Conservation (phyloP, 2,329 filamentous ascomycete genomes). For the Dothiorella sarmentorum region DNA sequence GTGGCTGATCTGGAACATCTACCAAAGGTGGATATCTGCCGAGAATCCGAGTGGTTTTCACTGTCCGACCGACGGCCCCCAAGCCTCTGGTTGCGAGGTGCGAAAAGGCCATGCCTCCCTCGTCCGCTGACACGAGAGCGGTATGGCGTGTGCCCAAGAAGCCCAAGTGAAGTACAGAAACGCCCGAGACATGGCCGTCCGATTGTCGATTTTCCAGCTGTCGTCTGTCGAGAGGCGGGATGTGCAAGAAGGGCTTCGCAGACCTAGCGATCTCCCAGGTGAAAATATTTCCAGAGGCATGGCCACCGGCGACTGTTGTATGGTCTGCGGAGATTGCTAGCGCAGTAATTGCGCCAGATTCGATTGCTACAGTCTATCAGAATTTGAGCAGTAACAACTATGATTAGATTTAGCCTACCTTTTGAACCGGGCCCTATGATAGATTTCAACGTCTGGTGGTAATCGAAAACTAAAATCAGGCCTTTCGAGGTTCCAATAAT, state of each 20-base stretch:
- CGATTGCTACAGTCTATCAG: constrained; percentile 61
- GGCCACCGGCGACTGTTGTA: constrained; percentile 83
- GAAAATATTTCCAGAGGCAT: constrained; percentile 87
- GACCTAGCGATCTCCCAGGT: constrained; percentile 88
- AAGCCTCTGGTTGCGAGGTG: constrained; percentile 90
- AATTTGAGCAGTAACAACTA: constrained; percentile 29
- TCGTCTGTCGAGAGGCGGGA: constrained; percentile 68
- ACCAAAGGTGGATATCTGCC: constrained; percentile 80
- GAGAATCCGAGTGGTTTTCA: constrained; percentile 86
- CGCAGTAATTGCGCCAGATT: constrained; percentile 82
- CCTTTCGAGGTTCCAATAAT: constrained; percentile 92
- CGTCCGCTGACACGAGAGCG: constrained; percentile 90
- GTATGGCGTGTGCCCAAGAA: constrained; percentile 93
- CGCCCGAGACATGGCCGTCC: constrained; percentile 79
- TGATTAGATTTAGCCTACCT: constrained; percentile 49
- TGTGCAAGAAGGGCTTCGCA: constrained; percentile 83
- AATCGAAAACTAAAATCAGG: constrained; percentile 93
- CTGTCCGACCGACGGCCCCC: constrained; percentile 76
- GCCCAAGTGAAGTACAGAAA: constrained; percentile 82
- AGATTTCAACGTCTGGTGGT: constrained; percentile 89
- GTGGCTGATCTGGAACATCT: constrained; percentile 58
- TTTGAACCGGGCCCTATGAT: constrained; percentile 93
- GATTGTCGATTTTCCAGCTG: constrained; percentile 62
- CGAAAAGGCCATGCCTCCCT: constrained; percentile 95
- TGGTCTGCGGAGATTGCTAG: constrained; percentile 92